Evolutionary conservation across 192 early-diverging fungal genomes (phyloP).

Genomic region (Entomortierella lignicola): DNA sequence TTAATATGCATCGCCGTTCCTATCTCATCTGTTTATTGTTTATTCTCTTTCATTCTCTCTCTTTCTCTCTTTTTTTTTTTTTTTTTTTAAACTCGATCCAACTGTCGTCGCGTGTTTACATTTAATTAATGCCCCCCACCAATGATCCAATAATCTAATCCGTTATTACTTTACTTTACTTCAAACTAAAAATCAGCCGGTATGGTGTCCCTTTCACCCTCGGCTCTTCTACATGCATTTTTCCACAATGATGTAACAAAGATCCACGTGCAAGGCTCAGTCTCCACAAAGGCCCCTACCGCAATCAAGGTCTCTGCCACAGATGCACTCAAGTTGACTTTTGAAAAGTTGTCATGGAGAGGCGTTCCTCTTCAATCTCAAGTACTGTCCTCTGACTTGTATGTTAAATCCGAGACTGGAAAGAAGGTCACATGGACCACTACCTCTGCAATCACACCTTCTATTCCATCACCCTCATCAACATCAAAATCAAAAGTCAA

Average conservation of each 20-base stretch:
- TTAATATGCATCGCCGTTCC: too few relatives aligned
- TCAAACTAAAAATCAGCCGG: constrained; percentile 18
- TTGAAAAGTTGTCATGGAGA: constrained; percentile 44
- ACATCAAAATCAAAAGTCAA: background rate
- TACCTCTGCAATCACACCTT: background rate
- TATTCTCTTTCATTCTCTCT: background rate
- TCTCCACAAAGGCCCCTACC: constrained; percentile 15
- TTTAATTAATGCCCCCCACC: too few relatives aligned
- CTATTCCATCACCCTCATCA: constrained; percentile 1
- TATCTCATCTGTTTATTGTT: too few relatives aligned
- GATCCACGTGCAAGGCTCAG: constrained; percentile 50
- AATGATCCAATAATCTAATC: too few relatives aligned
- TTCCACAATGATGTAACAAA: constrained; percentile 49
- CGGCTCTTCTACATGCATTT: constrained; percentile 26
- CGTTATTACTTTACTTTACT: background rate
- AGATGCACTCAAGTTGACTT: constrained; percentile 34
- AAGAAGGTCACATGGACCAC: constrained; percentile 39
- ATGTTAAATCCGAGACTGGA: constrained; percentile 23
- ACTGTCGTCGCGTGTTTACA: too few relatives aligned
- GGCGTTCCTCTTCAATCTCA: constrained; percentile 38
- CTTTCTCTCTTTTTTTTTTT: background rate
- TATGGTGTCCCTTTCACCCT: constrained; percentile 27
- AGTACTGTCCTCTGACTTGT: constrained; percentile 23
- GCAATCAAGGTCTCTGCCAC: constrained; percentile 28
- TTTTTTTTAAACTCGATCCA: background rate